Evolutionary conservation across 2,329 filamentous ascomycete genomes (phyloP).

Genomic region (Macrophomina pseudophaseolina): DNA sequence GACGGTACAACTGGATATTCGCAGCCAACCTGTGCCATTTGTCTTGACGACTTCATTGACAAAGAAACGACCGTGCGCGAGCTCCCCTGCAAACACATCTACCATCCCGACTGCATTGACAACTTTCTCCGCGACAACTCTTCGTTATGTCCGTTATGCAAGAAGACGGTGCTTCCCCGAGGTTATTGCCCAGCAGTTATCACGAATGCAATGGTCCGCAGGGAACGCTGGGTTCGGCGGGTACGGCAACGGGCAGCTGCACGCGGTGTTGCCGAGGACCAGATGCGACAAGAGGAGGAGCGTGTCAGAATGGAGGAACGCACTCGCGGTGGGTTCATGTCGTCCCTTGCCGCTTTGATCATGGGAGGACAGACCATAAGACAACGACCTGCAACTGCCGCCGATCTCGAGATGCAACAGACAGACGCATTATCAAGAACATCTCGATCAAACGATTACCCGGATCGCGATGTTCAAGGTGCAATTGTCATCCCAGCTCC

Average conservation of each 20-base stretch:
- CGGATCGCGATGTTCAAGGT: constrained; percentile 3
- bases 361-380: constrained; percentile 19
- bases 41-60: constrained; percentile 77
- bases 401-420: constrained; percentile 25
- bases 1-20: constrained; percentile 51
- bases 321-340: constrained; percentile 17
- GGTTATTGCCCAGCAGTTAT: constrained; percentile 64
- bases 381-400: constrained; percentile 12
- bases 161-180: constrained; percentile 76
- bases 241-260: constrained; percentile 56
- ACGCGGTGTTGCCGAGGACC: constrained; percentile 18
- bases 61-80: constrained; percentile 77
- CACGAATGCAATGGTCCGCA: constrained; percentile 72
- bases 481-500: constrained; percentile 23
- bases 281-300: constrained; percentile 18
- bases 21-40: constrained; percentile 89
- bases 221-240: constrained; percentile 72
- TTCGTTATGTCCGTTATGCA: constrained; percentile 90
- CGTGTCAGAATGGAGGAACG: constrained; percentile 24
- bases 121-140: constrained; percentile 78
- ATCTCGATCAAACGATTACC: constrained; percentile 15
- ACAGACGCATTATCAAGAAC: not conserved
- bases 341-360: constrained; percentile 4
- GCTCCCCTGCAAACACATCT: constrained; percentile 89
- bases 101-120: constrained; percentile 91